Percentiles rank a stretch among this genome's conserved stretches.
Conservation (phyloP, 306 rosid species). For the Medicago arabica region DNA sequence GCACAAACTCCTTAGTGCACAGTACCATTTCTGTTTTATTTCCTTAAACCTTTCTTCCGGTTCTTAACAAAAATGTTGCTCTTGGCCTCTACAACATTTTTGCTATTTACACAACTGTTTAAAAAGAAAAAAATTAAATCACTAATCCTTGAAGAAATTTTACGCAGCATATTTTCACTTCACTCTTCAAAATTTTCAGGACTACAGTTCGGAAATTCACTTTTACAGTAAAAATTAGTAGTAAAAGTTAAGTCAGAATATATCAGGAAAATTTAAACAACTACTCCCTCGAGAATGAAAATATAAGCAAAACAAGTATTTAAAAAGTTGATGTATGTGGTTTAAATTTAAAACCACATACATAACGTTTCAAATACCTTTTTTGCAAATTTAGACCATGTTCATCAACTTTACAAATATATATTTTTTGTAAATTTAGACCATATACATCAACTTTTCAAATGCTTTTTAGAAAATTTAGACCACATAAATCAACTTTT, state of each 20-base stretch:
- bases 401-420: no score
- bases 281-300: neutral
- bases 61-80: neutral
- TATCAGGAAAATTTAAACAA: slow-evolving; percentile 12
- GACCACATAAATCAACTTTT: no score
- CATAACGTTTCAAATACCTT: no score
- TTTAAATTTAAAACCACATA: no score
- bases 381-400: no score
- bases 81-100: slow-evolving; percentile 1
- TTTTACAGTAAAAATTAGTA: slow-evolving; percentile 2
- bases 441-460: neutral
- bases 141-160: slow-evolving; percentile 13
- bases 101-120: slow-evolving; percentile 2
- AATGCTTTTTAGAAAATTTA: no score
- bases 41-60: neutral
- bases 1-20: slow-evolving; percentile 3
- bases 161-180: slow-evolving; percentile 21
- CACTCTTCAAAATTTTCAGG: neutral
- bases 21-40: slow-evolving; percentile 4
- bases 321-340: no score
- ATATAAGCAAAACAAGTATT: no score
- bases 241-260: neutral
- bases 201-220: neutral
- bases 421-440: no score
- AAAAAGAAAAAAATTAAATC: slow-evolving; percentile 12